Percentiles rank a stretch among this genome's conserved stretches.
Evolutionary conservation across 1,284 basidiomycete species (phyloP).

Genomic region (Austroboletus olivaceoglutinosus): DNA sequence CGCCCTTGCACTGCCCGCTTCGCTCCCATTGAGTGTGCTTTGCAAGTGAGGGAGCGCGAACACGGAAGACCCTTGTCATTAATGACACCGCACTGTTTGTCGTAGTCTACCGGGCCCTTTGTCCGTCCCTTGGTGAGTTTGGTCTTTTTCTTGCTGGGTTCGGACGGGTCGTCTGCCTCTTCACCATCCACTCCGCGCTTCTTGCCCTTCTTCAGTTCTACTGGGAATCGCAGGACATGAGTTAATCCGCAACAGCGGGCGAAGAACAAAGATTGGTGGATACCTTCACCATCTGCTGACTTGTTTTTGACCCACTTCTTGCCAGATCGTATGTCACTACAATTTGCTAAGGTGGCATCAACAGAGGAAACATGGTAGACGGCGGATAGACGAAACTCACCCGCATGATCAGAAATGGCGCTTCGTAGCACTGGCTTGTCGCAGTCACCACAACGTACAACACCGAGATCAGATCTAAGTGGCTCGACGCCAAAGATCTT

Average conservation of each 20-base stretch:
- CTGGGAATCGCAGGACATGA: constrained; percentile 8
- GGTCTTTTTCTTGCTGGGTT: constrained; percentile 72
- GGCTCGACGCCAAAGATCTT: constrained; percentile 80
- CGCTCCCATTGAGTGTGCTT: constrained; percentile 96
- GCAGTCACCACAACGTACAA: constrained; percentile 78
- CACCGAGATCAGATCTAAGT: constrained; percentile 63
- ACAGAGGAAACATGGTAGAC: background rate
- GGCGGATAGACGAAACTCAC: constrained; percentile 45
- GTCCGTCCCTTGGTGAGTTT: constrained; percentile 74
- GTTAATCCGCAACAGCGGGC: constrained; percentile 12
- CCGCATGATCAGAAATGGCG: constrained; percentile 71
- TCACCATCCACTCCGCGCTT: constrained; percentile 74
- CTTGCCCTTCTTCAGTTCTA: constrained; percentile 45
- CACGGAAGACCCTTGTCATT: constrained; percentile 95
- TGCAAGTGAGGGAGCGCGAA: constrained; percentile 96
- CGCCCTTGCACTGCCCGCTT: constrained; percentile 92
- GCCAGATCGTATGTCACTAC: constrained; percentile 32
- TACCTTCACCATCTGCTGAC: constrained; percentile 44
- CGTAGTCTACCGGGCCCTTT: constrained; percentile 86
- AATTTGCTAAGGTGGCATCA: constrained; percentile 26
- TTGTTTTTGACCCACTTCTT: constrained; percentile 35
- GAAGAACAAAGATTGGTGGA: constrained; percentile 24
- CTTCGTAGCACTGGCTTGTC: constrained; percentile 73
- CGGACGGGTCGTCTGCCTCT: constrained; percentile 53
- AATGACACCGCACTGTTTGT: constrained; percentile 96